Conservation (phyloP, 1,284 basidiomycete genomes). For the Sphagnurus paluster region DNA sequence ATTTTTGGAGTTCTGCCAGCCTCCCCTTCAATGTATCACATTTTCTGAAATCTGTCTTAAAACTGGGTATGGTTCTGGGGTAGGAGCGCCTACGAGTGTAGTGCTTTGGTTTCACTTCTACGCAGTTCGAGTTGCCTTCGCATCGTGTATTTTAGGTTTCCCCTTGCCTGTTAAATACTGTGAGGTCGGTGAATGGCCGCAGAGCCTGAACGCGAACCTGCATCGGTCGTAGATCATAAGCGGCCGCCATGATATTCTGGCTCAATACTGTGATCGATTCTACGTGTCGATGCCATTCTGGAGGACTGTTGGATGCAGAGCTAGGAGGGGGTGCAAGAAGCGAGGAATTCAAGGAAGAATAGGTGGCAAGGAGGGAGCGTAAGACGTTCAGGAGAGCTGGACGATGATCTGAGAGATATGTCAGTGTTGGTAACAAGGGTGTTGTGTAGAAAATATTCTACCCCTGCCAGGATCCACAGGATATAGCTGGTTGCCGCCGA, state of each 20-base stretch:
- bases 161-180: conserved; percentile 53
- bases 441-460: conserved; percentile 30
- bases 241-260: conserved; percentile 82
- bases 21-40: conserved; percentile 67
- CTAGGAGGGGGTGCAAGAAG: conserved; percentile 64
- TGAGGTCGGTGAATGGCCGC: conserved; percentile 1
- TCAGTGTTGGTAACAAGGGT: conserved; percentile 8
- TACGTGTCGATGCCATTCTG: conserved; percentile 70
- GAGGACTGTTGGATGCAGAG: conserved; percentile 42
- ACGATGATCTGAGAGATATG: conserved; percentile 54
- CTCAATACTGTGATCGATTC: conserved; percentile 75
- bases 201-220: conserved; percentile 46
- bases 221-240: conserved; percentile 78
- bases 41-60: conserved; percentile 44
- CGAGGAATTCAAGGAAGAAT: conserved; percentile 63
- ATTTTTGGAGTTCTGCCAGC: conserved; percentile 50
- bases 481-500: conserved; percentile 72
- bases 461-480: conserved; percentile 67
- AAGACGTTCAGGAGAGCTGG: conserved; percentile 67
- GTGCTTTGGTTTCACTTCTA: conserved; percentile 59
- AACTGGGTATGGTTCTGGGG: neutral
- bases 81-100: conserved; percentile 55
- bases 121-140: conserved; percentile 68
- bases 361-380: conserved; percentile 69
- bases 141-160: conserved; percentile 77